Percentiles rank a stretch among this genome's conserved stretches.
Conservation (phyloP, 352 stramenopile species). For the Pseudoperonospora humuli region DNA sequence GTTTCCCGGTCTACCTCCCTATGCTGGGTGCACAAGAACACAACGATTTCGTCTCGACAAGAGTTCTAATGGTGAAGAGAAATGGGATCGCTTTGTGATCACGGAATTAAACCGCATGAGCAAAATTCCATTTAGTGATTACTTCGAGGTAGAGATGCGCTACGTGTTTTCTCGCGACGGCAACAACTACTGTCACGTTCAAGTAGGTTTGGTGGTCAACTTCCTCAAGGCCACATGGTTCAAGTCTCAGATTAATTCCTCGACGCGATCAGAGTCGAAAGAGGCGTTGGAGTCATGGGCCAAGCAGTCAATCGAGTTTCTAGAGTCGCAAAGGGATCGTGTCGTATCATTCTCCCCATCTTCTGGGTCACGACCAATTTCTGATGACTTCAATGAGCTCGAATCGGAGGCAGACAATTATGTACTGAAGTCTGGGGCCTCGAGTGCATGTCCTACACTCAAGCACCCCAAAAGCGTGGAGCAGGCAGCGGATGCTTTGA, state of each 20-base stretch:
- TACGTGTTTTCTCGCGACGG: slow-evolving; percentile 72
- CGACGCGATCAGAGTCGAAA: slow-evolving; percentile 60
- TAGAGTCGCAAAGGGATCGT: slow-evolving; percentile 30
- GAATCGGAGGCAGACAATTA: slow-evolving; percentile 14
- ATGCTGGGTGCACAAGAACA: slow-evolving; percentile 36
- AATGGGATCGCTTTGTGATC: slow-evolving; percentile 55
- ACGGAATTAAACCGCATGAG: slow-evolving; percentile 59
- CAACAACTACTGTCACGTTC: slow-evolving; percentile 65
- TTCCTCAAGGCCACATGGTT: slow-evolving; percentile 82
- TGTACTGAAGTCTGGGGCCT: slow-evolving; percentile 11
- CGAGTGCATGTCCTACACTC: neutral
- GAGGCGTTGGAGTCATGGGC: slow-evolving; percentile 58
- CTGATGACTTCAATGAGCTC: slow-evolving; percentile 18
- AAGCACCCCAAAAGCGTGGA: slow-evolving; percentile 5
- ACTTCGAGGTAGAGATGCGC: slow-evolving; percentile 78
- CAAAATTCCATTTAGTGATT: slow-evolving; percentile 74
- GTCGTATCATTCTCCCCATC: slow-evolving; percentile 14
- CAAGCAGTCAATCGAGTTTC: slow-evolving; percentile 39
- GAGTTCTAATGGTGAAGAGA: slow-evolving; percentile 29
- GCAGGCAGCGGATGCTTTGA: neutral
- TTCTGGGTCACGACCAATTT: slow-evolving; percentile 6
- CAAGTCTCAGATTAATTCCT: slow-evolving; percentile 78
- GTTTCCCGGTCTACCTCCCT: slow-evolving; percentile 48
- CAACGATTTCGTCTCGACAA: slow-evolving; percentile 48
- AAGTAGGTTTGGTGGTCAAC: slow-evolving; percentile 64